Base-by-base conservation (phyloP, 352 stramenopile genomes). In the Pythium rishiriense region DNA sequence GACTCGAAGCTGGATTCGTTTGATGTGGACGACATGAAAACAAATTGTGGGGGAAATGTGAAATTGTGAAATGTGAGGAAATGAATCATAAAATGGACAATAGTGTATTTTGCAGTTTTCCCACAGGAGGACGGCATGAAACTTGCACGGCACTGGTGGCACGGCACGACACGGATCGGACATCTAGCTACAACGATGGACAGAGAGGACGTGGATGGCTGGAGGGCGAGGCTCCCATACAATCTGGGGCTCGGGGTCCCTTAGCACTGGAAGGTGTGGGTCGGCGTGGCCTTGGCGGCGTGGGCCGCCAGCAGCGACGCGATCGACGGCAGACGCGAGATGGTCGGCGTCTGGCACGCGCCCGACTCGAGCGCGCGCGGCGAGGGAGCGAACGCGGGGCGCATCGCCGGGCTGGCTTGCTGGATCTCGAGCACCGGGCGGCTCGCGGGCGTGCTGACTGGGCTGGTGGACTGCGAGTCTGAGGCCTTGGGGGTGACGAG, bases 321-420 rank as follows among this genome's bases (percentile, higher is more conserved):
- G 48, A 89, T 89, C 2, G 79, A 83, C 53, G 79, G 79, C 62
- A 91, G 68, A 17, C 72, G 77, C 17, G 73, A 48, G 50, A 73
- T 64, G 17, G 68, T 70, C 37, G 75, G 71, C 55, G 71, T 76
- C 43, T 48, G 53, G 48, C 64, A 72, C 48, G 51, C 43, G 29
- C 57, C 51, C 21, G 66, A 62, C 33, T 57, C 45, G 12, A 41
- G 49, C 53, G 64, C 53, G 43, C 62, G 58, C 29, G 48, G 62
- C 29, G 63, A 64, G 8, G 39, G 39, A n/a, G 51, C 57, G 58
- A 68, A 62, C 45, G 54, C 26, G 19, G 58, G 51, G 58, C 63
- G 28, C 52, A 57, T 58, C 21, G 33, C 21, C 29, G 62, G 62
- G 54, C 61, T 46, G 24, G 46, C 28, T n/a, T 50, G 33, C 39